Base-by-base conservation (phyloP, 306 rosid species). In the Casuarina cunninghamiana region DNA sequence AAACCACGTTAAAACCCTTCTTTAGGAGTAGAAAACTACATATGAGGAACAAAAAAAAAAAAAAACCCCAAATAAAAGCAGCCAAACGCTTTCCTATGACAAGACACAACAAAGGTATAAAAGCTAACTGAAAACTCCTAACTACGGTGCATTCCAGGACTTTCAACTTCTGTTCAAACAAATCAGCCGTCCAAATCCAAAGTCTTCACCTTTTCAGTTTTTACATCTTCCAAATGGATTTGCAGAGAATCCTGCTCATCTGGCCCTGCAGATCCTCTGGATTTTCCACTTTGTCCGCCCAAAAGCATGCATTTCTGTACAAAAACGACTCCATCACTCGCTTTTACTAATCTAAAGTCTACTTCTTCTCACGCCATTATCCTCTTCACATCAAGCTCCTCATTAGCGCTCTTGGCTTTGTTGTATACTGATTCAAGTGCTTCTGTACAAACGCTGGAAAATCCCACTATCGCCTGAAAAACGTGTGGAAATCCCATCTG, bases 401-500 rank as follows among this genome's bases (percentile, higher is more conserved):
- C 83, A 80, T 78, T 84, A 61, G 80, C 53, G 67, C 53, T 78
- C 72, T 93, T 93, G 43, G 97, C 86, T 80, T 90, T 91, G 89
- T 93, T 93, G 79, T 88, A 93, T 57, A 95, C 89, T 1, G 91
- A 89, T 69, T 91, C 99, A 35, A 89, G 93, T 39, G 89, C 93
- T 60, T 93, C 91, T 76, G 75, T 90, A 82, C 99, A 95, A 70
- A 95, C 97, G 58, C 97, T 90, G 8, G 99, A 95, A 84, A 95
- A 95, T 78, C 97, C 99, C 3, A 93, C 99, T 74, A 95, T 88
- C 1, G 96, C 93, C 82, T 95, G 97, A 62, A 95, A 95, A 61
- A 95, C 98, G 42, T 95, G 97, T 0, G 99, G 99, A 78, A 93
- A 90, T 45, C 97, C 87, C 97, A 95, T 93, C 88, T 95, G 99